Conservation (phyloP, 1,284 basidiomycete species). For the Trametes pubescens region DNA sequence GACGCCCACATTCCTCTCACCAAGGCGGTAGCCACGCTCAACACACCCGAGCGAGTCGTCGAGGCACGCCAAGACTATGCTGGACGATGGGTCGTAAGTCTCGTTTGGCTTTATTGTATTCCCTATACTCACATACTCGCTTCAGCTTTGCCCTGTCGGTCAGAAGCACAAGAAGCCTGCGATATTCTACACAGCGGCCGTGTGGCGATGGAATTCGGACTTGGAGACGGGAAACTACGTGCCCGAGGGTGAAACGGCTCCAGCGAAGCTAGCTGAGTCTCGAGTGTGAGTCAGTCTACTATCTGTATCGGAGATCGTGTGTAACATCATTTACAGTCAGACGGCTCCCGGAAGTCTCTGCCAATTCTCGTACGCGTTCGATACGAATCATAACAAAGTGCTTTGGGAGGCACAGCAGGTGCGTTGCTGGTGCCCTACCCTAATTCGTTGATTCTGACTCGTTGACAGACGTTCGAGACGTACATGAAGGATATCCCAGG, state of each 20-base stretch:
- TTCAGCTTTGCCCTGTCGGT: not conserved
- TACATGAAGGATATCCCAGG: not conserved
- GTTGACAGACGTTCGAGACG: not conserved
- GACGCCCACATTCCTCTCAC: not conserved
- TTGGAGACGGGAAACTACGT: constrained; percentile 5
- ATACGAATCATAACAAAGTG: not conserved
- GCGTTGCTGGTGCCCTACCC: not conserved
- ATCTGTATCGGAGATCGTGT: not conserved
- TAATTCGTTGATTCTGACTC: too few relatives aligned
- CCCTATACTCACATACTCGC: not conserved
- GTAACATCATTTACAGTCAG: not conserved
- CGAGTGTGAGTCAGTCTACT: not conserved
- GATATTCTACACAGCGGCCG: not conserved
- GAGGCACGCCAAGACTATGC: not conserved
- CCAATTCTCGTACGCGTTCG: not conserved
- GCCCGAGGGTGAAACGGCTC: not conserved
- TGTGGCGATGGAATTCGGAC: not conserved
- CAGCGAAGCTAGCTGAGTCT: not conserved
- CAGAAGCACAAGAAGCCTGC: not conserved
- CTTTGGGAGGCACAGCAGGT: not conserved
- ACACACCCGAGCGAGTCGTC: not conserved
- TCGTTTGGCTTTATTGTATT: not conserved
- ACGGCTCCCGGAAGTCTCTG: not conserved
- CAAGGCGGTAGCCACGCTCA: not conserved
- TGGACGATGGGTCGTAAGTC: not conserved